These are phyloP conservation scores for Ophioceras dolichostomum DNA, from an alignment of 2,329 filamentous ascomycete species.

Conservation along the genomic window DNA sequence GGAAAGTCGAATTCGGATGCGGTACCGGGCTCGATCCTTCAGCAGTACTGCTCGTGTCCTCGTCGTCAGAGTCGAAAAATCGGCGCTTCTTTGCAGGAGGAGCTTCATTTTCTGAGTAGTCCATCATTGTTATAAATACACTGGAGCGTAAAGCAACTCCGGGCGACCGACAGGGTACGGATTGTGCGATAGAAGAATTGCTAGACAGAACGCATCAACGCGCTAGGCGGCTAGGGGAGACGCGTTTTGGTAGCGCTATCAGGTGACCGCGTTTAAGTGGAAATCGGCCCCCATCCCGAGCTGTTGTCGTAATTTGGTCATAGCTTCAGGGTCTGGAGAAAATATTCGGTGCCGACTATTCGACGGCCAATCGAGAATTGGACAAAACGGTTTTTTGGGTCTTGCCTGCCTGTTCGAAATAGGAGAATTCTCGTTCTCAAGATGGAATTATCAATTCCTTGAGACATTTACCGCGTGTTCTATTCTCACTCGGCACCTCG, in stretches of 20 bases:
- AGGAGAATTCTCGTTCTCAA: not conserved
- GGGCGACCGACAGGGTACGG: not conserved
- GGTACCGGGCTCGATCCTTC: not conserved
- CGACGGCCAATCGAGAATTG: too few relatives aligned
- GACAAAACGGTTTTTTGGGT: too few relatives aligned
- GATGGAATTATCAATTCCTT: not conserved
- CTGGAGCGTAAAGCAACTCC: not conserved
- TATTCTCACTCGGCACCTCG: too few relatives aligned
- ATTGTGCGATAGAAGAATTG: not conserved
- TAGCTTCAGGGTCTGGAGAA: not conserved
- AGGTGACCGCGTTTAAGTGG: constrained; percentile 22
- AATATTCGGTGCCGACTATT: too few relatives aligned
- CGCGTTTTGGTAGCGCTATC: constrained; percentile 21
- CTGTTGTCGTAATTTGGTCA: constrained; percentile 1
- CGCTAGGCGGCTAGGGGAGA: constrained; percentile 14
- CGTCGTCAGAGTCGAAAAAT: constrained; percentile 7
- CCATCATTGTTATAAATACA: too few relatives aligned
- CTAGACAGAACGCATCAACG: not conserved
- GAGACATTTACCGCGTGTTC: not conserved
- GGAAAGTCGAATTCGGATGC: not conserved
- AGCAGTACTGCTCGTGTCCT: not conserved
- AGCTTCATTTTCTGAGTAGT: constrained; percentile 19
- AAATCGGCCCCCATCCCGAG: not conserved
- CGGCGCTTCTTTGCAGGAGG: constrained; percentile 22
- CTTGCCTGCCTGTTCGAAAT: too few relatives aligned